Evolutionary conservation across 495 filamentous ascomycete species (phyloP), one percentile per base, ranked within the genome.

Genomic region (Hyaloscypha hepaticicola): DNA sequence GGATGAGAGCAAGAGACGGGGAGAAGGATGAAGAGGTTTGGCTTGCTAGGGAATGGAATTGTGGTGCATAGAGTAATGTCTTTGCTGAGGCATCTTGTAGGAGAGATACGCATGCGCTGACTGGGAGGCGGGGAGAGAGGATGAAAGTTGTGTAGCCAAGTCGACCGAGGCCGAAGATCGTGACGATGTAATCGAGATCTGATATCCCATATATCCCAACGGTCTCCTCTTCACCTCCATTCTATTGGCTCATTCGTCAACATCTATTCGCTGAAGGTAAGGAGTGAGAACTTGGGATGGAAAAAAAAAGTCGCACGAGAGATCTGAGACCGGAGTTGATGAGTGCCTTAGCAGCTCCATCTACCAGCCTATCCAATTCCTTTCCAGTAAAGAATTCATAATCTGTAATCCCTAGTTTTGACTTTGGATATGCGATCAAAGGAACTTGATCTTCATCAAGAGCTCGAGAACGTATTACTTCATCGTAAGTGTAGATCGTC

Each of bases 91-190:
- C 79, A 16, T 75, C 73, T 50, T 78, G 69, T 0, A 88, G 75
- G 4, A 88, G 69, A 31, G 82, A 79, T 19, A 80, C 76, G 63
- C 79, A 83, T 29, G 84, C 85, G 5, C 74, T 71, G 0, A 78
- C 73, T 8, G 82, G 77, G 19, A 88, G 72, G 41, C 86, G 80
- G 19, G 83, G 83, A 0, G 86, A 89, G 12, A 89, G 72, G 65
- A 84, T 81, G 68, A 89, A 77, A 25, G 81, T 76, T 6, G 80
- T 83, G 65, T 83, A 85, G 26, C 85, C 86, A 3, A 87, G 71
- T 21, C 86, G 78, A 57, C 78, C 80, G 5, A 88, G 75, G 1
- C 84, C 86, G 57, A 86, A 85, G 45, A 86, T 79, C 1, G 81
- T 78, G 58, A 85, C 63, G 2, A 84, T 74, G 75, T 84, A 87